Percentiles rank a stretch among this genome's conserved stretches.
phyloP scores from a whole-genome alignment of 164 flowering plant genomes.

The Chimonanthus salicifolius region DNA sequence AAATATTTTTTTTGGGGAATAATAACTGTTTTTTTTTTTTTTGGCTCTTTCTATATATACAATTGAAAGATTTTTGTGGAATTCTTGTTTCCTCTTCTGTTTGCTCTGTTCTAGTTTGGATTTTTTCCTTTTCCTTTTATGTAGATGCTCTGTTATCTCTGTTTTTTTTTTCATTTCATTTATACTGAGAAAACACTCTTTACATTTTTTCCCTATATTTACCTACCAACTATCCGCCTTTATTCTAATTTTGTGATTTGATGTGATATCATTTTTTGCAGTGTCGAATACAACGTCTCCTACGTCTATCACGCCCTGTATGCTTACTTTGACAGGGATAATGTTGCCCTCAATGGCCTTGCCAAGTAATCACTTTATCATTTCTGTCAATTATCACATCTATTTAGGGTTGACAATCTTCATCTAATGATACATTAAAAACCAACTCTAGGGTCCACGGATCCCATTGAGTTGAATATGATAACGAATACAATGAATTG shows the following conservation, averaged over 20 bases:
- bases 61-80: neutral
- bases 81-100: neutral
- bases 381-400: too few relatives aligned
- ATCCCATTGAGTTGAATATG: too few relatives aligned
- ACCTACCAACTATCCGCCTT: neutral
- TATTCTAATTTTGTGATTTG: neutral
- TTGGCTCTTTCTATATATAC: neutral
- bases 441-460: too few relatives aligned
- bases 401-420: too few relatives aligned
- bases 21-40: neutral
- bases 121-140: neutral
- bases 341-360: constrained; percentile 83
- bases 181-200: too few relatives aligned
- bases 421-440: too few relatives aligned
- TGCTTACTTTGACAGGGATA: constrained; percentile 94
- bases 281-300: constrained; percentile 93
- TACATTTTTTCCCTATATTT: too few relatives aligned
- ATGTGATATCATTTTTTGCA: constrained; percentile 21
- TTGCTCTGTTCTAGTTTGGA: neutral
- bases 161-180: neutral
- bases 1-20: neutral
- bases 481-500: too few relatives aligned
- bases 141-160: neutral
- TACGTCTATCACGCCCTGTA: constrained; percentile 88
- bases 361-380: constrained; percentile 52